phyloP scores from a whole-genome alignment of 345 rosid species.

The Alliaria petiolata region DNA sequence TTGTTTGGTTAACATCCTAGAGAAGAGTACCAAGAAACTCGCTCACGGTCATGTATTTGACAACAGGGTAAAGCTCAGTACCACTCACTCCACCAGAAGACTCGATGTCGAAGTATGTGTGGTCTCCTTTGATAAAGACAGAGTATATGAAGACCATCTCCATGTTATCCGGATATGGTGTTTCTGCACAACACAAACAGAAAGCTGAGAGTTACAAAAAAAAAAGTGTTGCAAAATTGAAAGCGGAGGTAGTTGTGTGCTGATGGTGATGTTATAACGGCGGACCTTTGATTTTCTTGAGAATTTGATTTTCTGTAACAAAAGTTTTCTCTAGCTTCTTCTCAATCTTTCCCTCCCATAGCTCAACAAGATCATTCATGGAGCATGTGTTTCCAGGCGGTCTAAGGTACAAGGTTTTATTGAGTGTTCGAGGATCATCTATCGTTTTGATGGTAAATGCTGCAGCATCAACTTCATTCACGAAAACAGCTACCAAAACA shows the following conservation, averaged over 20 bases:
- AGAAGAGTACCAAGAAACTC: slow-evolving; percentile 45
- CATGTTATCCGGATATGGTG: slow-evolving; percentile 54
- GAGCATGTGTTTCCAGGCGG: slow-evolving; percentile 51
- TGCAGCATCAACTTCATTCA: slow-evolving; percentile 51
- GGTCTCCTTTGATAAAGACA: slow-evolving; percentile 63
- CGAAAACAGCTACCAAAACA: slow-evolving; percentile 19
- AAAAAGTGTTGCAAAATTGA: background rate
- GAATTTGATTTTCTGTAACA: slow-evolving; percentile 51
- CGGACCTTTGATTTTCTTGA: slow-evolving; percentile 52
- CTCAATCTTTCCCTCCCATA: slow-evolving; percentile 64
- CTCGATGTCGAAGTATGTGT: slow-evolving; percentile 60
- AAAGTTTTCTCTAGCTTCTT: slow-evolving; percentile 50
- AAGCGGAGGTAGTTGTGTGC: slow-evolving; percentile 10
- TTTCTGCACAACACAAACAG: slow-evolving; percentile 38
- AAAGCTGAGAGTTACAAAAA: background rate
- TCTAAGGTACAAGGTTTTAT: slow-evolving; percentile 53
- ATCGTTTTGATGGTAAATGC: slow-evolving; percentile 54
- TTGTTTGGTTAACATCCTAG: background rate
- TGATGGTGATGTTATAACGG: background rate
- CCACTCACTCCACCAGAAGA: slow-evolving; percentile 70
- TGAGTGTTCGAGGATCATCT: slow-evolving; percentile 63
- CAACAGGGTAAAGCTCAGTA: slow-evolving; percentile 76
- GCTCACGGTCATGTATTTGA: slow-evolving; percentile 62
- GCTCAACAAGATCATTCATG: slow-evolving; percentile 52
- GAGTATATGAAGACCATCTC: slow-evolving; percentile 55